Evolutionary conservation across 192 early-diverging fungal genomes (phyloP).

Genomic region (Gonapodya prolifera): DNA sequence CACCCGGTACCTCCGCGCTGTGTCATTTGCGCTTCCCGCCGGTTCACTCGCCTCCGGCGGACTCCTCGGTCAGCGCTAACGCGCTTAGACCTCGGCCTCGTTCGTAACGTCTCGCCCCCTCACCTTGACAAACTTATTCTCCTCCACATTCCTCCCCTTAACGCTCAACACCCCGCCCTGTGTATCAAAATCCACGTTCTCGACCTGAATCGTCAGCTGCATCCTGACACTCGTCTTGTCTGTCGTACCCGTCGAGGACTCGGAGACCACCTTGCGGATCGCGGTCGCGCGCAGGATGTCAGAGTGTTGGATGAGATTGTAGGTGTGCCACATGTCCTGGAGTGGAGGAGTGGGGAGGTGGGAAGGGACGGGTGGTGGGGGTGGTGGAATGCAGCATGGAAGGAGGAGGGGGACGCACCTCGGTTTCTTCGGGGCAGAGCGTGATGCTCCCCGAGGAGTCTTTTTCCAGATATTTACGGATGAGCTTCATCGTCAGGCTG

Average conservation of each 20-base stretch:
- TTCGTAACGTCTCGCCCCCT: neutral
- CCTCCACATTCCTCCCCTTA: slow-evolving; percentile 70
- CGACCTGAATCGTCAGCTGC: slow-evolving; percentile 72
- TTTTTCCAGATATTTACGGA: slow-evolving; percentile 57
- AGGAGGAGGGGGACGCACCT: slow-evolving; percentile 83
- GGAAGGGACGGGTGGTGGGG: neutral
- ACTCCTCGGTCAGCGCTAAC: no score
- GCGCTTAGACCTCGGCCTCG: neutral
- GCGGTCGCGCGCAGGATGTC: slow-evolving; percentile 82
- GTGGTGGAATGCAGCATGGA: neutral
- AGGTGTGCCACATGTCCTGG: slow-evolving; percentile 48
- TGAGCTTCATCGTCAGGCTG: slow-evolving; percentile 70
- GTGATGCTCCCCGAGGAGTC: slow-evolving; percentile 69
- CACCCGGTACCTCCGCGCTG: neutral
- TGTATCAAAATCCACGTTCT: slow-evolving; percentile 80
- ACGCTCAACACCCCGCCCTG: slow-evolving; percentile 75
- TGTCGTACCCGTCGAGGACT: slow-evolving; percentile 76
- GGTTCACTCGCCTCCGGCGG: no score
- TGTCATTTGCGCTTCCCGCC: neutral
- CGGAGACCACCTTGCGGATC: slow-evolving; percentile 73
- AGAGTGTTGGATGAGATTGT: slow-evolving; percentile 58
- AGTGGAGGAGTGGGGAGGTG: neutral
- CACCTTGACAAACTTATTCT: slow-evolving; percentile 85
- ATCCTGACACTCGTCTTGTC: slow-evolving; percentile 67
- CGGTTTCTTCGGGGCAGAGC: slow-evolving; percentile 74